These are phyloP conservation scores for Herpetomonas tarakana DNA, from an alignment of 208 protist genomes.

Conservation along the genomic window DNA sequence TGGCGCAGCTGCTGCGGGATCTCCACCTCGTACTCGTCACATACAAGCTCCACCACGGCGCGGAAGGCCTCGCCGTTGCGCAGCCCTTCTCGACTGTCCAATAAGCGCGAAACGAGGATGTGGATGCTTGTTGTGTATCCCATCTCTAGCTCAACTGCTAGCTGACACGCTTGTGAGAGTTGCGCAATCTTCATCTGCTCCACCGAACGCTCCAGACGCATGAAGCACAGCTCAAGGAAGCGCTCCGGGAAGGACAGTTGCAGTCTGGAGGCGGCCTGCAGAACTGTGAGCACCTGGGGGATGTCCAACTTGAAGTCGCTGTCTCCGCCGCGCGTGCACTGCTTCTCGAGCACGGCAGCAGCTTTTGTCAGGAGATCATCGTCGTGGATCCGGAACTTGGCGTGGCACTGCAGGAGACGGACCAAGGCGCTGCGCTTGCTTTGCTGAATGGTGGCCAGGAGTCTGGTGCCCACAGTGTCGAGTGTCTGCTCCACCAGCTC, in stretches of 20 bases:
- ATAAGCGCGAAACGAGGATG: conserved; percentile 52
- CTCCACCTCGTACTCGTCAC: conserved; percentile 80
- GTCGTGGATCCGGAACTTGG: conserved; percentile 45
- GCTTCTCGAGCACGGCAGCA: conserved; percentile 46
- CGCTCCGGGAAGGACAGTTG: conserved; percentile 36
- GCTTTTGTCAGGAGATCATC: conserved; percentile 37
- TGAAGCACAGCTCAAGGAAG: conserved; percentile 54
- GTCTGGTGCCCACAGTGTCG: conserved; percentile 70
- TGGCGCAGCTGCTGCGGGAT: conserved; percentile 43
- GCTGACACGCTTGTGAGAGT: conserved; percentile 45
- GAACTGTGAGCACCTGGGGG: conserved; percentile 54
- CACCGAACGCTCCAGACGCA: conserved; percentile 51
- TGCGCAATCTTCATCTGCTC: conserved; percentile 39
- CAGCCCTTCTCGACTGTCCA: conserved; percentile 69
- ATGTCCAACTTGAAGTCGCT: conserved; percentile 53
- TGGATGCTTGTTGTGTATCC: conserved; percentile 65
- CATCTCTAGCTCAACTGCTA: conserved; percentile 78
- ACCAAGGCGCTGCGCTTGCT: conserved; percentile 75
- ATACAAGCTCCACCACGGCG: conserved; percentile 57
- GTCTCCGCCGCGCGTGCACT: conserved; percentile 25
- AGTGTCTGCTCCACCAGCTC: conserved; percentile 54
- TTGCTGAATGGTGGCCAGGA: conserved; percentile 53
- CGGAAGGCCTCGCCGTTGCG: conserved; percentile 34
- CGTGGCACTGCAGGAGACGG: conserved; percentile 78
- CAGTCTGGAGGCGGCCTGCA: conserved; percentile 50